Evolutionary conservation across 1,139 yeast genomes (phyloP), one percentile per base, ranked within the genome.

Genomic region (Lodderomyces metapsilosis): DNA sequence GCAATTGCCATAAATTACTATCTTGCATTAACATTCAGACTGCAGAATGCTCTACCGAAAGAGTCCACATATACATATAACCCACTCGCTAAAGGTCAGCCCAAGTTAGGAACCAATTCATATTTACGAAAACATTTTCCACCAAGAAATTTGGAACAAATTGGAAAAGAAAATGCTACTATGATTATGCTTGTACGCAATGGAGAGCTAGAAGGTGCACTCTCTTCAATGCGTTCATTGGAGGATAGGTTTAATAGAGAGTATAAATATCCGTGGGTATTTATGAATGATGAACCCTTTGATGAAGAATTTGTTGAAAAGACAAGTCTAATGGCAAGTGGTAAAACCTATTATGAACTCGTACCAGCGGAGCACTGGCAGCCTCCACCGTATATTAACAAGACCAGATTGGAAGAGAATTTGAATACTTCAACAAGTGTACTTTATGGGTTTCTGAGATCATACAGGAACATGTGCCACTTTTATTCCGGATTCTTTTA

Each of bases 301-400:
- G 60, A 52, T 20, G 62, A 59, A 15, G 74, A 64, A 16, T 71
- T 71, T 50, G 70, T 62, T 16, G 74, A 68, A 40, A 58, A 78
- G 50, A 89, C 97, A 0, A 69, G 84, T 1, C 74, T 87, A 22
- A 86, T 91, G 95, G 95, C 91, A 0, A 83, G 91, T 45, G 94
- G 96, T 0, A 61, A 76, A 38, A 80, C 91, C 1, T 72, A 45
- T 48, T 69, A 73, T 49, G 78, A 72, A 45, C 54, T 72, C 36
- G 66, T 73, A 2, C 77, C 78, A 0, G 49, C 44, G 23, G 59
- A 55, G 16, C 75, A 73, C 51, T 72, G 78, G 78, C 55, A 70
- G 25, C 66, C 71, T 2, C 78, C 78, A 0, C 44, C 50, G 0
- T 66, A 59, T 44, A 71, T 73, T 1, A 67, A 70, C 47, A 52